Evolutionary conservation across 164 flowering plant species (phyloP).

Genomic region (Stephania japonica): DNA sequence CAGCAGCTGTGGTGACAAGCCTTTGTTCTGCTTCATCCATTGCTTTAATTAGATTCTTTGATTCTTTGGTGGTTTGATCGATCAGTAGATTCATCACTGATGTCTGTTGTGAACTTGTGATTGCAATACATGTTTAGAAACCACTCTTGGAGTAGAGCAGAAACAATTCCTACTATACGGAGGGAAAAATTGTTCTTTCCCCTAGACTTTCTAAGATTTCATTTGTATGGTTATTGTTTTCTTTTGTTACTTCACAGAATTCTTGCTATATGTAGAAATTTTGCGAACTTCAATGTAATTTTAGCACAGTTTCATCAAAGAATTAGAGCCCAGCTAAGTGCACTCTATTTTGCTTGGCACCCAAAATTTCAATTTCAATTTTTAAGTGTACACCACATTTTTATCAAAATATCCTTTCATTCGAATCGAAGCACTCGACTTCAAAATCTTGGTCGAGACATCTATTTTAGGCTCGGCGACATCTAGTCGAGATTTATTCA

Average conservation of each 20-base stretch:
- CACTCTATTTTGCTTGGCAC: no score
- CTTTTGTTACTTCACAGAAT: neutral
- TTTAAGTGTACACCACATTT: no score
- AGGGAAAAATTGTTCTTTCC: neutral
- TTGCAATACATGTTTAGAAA: neutral
- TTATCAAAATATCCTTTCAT: no score
- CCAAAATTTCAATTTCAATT: no score
- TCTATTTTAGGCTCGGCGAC: no score
- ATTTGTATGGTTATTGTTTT: neutral
- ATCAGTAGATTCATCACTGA: constrained; percentile 3
- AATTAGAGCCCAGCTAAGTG: no score
- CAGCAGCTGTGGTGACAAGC: constrained; percentile 19
- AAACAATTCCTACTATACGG: neutral
- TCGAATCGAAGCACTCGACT: no score
- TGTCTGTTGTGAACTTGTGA: neutral
- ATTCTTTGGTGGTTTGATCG: constrained; percentile 29
- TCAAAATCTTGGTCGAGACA: no score
- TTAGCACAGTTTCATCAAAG: no score
- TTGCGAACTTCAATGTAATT: no score
- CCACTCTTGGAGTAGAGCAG: neutral
- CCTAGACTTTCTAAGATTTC: neutral
- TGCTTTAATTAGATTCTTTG: constrained; percentile 24
- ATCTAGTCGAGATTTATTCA: no score
- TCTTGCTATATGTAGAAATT: neutral
- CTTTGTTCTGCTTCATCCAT: constrained; percentile 5